phyloP scores from a whole-genome alignment of 2,329 filamentous ascomycete species.

The Fusarium coffeatum region DNA sequence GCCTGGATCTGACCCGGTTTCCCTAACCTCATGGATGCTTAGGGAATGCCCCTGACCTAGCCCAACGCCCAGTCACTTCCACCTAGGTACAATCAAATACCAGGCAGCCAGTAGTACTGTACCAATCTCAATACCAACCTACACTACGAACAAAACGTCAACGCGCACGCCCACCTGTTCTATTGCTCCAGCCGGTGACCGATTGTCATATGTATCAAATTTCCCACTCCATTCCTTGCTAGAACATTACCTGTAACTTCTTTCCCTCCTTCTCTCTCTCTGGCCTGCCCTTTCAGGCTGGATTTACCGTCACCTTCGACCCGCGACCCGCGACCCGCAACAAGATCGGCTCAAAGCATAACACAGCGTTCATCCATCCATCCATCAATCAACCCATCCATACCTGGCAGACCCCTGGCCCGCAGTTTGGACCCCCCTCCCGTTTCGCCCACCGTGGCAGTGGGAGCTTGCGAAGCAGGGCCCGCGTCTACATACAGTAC shows the following conservation, averaged over 20 bases:
- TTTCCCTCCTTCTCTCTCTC: conserved; percentile 9
- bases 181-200: conserved; percentile 27
- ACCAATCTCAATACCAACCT: conserved; percentile 3
- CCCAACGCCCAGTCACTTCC: neutral
- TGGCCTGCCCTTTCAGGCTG: conserved; percentile 10
- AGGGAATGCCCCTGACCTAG: conserved; percentile 23
- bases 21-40: conserved; percentile 16
- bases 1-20: neutral
- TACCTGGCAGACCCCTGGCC: conserved; percentile 28
- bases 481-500: conserved; percentile 27
- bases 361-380: neutral
- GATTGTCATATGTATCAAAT: conserved; percentile 30
- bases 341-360: conserved; percentile 16
- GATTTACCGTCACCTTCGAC: conserved; percentile 23
- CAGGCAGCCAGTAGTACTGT: neutral
- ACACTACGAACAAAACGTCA: conserved; percentile 14
- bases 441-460: conserved; percentile 40
- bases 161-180: conserved; percentile 23
- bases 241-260: neutral
- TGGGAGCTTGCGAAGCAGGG: conserved; percentile 41
- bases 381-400: conserved; percentile 7
- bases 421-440: conserved; percentile 35
- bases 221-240: conserved; percentile 18
- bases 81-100: neutral
- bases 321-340: conserved; percentile 27